A percentile compares a stretch with the other conserved stretches of the same genome.
Conservation (phyloP, 2,329 filamentous ascomycete genomes). For the Cladosporium colombiae region DNA sequence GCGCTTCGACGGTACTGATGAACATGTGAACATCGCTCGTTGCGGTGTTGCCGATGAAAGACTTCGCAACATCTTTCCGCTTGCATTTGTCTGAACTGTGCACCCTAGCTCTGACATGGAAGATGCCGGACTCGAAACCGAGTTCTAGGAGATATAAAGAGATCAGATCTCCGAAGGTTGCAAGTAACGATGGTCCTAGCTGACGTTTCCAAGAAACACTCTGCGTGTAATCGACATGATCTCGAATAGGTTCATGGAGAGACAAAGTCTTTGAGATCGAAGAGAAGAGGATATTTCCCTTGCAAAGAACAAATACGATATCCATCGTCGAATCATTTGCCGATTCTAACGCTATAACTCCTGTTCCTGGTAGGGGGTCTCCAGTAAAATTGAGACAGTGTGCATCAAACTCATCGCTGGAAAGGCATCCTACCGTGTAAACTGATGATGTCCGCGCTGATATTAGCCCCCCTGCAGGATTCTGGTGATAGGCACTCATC, state of each 20-base stretch:
- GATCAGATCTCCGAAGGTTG: not conserved
- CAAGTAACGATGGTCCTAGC: not conserved
- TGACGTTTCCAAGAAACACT: not conserved
- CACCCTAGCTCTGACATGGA: not conserved
- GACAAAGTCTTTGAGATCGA: not conserved
- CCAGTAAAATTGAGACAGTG: not conserved
- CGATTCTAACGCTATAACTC: not conserved
- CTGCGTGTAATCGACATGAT: not conserved
- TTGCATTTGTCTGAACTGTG: not conserved
- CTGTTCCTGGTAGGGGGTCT: too few relatives aligned
- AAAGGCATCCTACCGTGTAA: not conserved
- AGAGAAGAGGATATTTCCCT: not conserved
- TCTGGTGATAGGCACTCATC: not conserved
- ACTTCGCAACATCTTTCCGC: not conserved
- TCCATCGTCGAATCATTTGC: not conserved
- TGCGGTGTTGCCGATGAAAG: not conserved
- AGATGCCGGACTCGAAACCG: not conserved
- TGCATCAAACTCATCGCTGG: not conserved
- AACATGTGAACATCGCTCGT: not conserved
- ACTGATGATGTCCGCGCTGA: not conserved
- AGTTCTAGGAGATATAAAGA: not conserved
- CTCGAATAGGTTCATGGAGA: not conserved
- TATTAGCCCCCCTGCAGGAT: not conserved
- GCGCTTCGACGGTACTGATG: not conserved
- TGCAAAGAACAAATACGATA: not conserved